phyloP scores from a whole-genome alignment of 495 filamentous ascomycete species.

The Penicillium diatomitis region DNA sequence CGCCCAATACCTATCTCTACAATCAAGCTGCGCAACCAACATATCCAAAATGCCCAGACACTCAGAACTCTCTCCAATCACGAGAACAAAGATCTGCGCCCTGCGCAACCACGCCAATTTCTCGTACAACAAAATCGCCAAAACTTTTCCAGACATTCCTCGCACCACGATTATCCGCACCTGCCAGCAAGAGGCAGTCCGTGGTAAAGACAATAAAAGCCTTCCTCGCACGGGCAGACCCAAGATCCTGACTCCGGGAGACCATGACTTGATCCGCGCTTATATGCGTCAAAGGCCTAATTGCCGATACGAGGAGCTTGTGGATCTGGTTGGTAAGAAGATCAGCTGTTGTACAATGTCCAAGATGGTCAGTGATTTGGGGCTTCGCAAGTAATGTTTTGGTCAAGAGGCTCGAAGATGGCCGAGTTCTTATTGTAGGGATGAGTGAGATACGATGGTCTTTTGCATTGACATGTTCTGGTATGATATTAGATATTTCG shows the following conservation, averaged over 20 bases:
- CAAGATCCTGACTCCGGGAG: not conserved
- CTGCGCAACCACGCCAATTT: not conserved
- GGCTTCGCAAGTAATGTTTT: not conserved
- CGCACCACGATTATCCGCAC: not conserved
- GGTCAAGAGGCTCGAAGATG: no score
- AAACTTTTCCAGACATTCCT: not conserved
- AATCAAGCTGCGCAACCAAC: not conserved
- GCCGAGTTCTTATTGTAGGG: no score
- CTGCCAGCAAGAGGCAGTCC: not conserved
- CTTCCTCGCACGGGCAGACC: not conserved
- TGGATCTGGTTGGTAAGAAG: not conserved
- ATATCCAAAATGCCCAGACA: not conserved
- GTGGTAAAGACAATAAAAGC: not conserved
- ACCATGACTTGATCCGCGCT: not conserved
- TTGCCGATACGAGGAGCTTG: not conserved
- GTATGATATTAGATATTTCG: no score
- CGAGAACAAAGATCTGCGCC: not conserved
- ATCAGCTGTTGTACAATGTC: not conserved
- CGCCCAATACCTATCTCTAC: no score
- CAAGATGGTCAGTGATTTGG: not conserved
- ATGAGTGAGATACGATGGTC: no score
- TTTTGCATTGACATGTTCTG: no score
- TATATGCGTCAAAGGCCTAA: not conserved
- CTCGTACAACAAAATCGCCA: not conserved
- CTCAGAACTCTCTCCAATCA: not conserved